phyloP scores from a whole-genome alignment of 2,329 filamentous ascomycete genomes.

The Talaromyces atroroseus region DNA sequence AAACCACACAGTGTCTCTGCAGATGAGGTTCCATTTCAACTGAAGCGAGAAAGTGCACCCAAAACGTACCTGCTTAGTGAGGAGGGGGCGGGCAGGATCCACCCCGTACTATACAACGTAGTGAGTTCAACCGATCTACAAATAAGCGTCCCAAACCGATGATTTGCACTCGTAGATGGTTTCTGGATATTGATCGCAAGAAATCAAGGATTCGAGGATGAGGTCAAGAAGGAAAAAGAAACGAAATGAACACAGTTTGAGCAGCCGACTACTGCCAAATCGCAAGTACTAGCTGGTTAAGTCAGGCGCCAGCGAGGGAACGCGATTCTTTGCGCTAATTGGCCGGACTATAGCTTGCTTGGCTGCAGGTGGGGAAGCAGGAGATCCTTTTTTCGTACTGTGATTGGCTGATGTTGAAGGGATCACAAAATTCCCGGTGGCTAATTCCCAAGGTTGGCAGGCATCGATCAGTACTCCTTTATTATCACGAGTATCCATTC shows the following conservation, averaged over 20 bases:
- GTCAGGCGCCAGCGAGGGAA: slow-evolving; percentile 6
- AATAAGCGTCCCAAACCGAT: neutral
- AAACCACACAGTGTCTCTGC: neutral
- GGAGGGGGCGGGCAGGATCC: neutral
- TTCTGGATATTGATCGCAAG: neutral
- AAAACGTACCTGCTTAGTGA: neutral
- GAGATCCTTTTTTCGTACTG: neutral
- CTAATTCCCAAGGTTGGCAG: neutral
- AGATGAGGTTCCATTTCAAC: neutral
- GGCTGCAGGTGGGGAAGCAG: neutral
- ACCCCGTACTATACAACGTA: neutral
- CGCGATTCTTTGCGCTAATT: neutral
- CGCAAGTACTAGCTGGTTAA: neutral
- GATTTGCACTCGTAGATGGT: neutral
- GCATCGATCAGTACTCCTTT: too few species aligned
- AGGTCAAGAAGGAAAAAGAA: slow-evolving; percentile 4
- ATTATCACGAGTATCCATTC: neutral
- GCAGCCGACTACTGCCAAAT: neutral
- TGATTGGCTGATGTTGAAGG: slow-evolving; percentile 4
- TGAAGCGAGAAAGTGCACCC: neutral
- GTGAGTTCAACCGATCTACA: neutral
- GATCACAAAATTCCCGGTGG: neutral
- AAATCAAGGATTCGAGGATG: neutral
- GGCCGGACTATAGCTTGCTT: slow-evolving; percentile 6
- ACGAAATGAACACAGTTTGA: slow-evolving; percentile 1